Conservation (phyloP, 768 basidiomycete species). For the Phylloporus sp. region DNA sequence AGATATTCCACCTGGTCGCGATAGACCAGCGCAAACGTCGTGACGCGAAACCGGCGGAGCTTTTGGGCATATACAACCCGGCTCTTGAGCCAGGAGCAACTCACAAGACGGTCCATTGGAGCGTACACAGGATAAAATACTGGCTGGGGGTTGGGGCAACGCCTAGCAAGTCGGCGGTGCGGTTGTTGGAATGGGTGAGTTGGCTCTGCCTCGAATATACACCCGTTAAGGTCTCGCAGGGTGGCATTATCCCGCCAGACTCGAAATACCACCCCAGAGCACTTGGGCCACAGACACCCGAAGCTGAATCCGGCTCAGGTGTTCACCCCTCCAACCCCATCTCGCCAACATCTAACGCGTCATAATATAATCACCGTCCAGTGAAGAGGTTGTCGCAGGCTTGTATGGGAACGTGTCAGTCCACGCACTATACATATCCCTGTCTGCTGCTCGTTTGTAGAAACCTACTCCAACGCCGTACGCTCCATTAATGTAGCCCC, state of each 20-base stretch:
- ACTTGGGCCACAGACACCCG: slow-evolving; percentile 14
- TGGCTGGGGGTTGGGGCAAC: slow-evolving; percentile 86
- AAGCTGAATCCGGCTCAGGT: not conserved
- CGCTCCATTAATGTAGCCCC: slow-evolving; percentile 13
- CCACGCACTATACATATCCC: slow-evolving; percentile 1
- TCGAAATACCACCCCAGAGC: slow-evolving; percentile 52
- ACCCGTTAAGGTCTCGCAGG: slow-evolving; percentile 36
- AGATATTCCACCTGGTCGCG: slow-evolving; percentile 84
- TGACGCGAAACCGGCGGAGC: slow-evolving; percentile 84
- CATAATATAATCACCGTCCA: slow-evolving; percentile 5
- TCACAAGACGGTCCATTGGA: slow-evolving; percentile 84
- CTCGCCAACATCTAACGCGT: not conserved
- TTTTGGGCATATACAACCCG: slow-evolving; percentile 82
- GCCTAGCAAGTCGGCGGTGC: slow-evolving; percentile 75
- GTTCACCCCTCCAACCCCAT: not conserved
- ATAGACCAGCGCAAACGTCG: slow-evolving; percentile 67
- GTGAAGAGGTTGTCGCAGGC: not conserved
- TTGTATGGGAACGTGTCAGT: not conserved
- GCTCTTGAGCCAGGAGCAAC: slow-evolving; percentile 45
- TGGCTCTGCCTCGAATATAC: not conserved
- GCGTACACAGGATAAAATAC: slow-evolving; percentile 82
- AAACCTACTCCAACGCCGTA: slow-evolving; percentile 5
- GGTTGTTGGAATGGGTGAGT: slow-evolving; percentile 70
- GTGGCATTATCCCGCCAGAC: slow-evolving; percentile 55
- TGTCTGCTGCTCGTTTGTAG: slow-evolving; percentile 7